Conservation (phyloP, 2,329 filamentous ascomycete species). For the Aspergillus japonicus region DNA sequence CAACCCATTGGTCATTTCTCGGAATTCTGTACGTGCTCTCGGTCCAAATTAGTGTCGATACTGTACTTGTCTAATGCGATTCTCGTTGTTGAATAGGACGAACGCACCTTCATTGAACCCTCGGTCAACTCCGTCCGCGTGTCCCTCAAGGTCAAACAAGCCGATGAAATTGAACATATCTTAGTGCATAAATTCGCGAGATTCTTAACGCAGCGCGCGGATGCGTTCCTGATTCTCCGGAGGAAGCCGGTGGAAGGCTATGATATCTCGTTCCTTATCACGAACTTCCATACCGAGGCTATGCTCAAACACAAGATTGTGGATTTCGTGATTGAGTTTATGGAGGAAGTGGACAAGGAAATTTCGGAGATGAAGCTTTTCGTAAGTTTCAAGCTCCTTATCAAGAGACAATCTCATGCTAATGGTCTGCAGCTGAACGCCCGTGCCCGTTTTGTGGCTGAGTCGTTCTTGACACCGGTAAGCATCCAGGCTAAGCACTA, state of each 20-base stretch:
- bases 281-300: constrained; percentile 97
- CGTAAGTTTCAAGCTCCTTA: constrained; percentile 54
- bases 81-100: constrained; percentile 64
- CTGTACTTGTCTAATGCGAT: background rate
- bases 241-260: constrained; percentile 96
- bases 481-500: constrained; percentile 21
- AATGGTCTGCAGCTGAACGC: constrained; percentile 72
- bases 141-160: constrained; percentile 99
- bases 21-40: constrained; percentile 56
- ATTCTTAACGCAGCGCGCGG: constrained; percentile 92
- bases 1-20: constrained; percentile 83
- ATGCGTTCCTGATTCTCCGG: constrained; percentile 94
- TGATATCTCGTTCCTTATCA: constrained; percentile 97
- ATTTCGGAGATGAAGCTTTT: constrained; percentile 99
- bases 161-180: constrained; percentile 97
- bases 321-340: constrained; percentile 98
- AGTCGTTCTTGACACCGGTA: constrained; percentile 96
- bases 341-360: constrained; percentile 99
- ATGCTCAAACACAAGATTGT: constrained; percentile 99
- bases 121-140: constrained; percentile 96
- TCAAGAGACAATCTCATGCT: constrained; percentile 21
- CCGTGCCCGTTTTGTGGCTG: constrained; percentile 92
- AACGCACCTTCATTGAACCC: constrained; percentile 92
- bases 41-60: background rate
- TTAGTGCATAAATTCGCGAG: constrained; percentile 97